Evolutionary conservation across 116 monocot species (phyloP).

Genomic region (Trichopus zeylanicus): DNA sequence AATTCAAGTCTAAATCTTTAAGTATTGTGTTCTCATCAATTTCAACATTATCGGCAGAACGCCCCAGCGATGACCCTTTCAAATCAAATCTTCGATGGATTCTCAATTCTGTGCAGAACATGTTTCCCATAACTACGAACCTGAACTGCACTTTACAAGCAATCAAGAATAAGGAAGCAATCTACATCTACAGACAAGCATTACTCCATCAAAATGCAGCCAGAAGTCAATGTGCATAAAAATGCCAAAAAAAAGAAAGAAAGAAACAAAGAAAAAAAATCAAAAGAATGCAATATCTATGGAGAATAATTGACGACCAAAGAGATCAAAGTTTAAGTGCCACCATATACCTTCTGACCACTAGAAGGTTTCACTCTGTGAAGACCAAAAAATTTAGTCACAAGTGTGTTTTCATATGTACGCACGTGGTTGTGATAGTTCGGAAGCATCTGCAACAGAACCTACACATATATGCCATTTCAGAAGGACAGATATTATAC

Average conservation of each 20-base stretch:
- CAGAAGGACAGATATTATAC: not conserved
- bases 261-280: too few species aligned
- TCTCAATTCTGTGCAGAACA: conserved; percentile 92
- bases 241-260: too few species aligned
- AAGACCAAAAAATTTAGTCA: conserved; percentile 97
- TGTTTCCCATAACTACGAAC: conserved; percentile 98
- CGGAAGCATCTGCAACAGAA: conserved; percentile 83
- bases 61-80: conserved; percentile 90
- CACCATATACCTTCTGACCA: conserved; percentile 96
- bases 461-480: conserved; percentile 27
- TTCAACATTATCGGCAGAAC: conserved; percentile 83
- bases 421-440: conserved; percentile 74
- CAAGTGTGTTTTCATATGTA: conserved; percentile 82
- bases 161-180: not conserved
- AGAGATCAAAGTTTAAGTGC: too few species aligned
- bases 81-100: conserved; percentile 91
- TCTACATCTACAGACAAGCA: too few species aligned
- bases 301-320: too few species aligned
- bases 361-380: conserved; percentile 90
- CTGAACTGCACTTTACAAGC: conserved; percentile 56
- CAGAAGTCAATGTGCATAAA: too few species aligned
- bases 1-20: conserved; percentile 89
- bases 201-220: too few species aligned
- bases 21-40: conserved; percentile 93
- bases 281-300: not conserved